phyloP scores from a whole-genome alignment of 2,329 filamentous ascomycete genomes.

The Pseudodiploospora longispora region DNA sequence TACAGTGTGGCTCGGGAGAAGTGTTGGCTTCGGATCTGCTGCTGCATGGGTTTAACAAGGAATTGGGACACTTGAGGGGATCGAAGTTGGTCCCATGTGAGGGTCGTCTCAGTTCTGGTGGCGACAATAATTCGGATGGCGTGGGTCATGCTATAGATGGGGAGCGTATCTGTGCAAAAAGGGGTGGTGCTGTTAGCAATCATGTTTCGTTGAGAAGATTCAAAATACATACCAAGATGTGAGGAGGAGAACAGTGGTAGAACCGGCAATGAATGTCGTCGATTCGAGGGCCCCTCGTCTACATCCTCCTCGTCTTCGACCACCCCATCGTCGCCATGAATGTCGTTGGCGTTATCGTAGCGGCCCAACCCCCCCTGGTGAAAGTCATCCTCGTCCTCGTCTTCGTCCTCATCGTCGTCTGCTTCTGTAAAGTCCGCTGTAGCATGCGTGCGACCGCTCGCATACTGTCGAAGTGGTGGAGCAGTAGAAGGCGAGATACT shows the following conservation, averaged over 20 bases:
- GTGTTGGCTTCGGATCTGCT: conserved; percentile 74
- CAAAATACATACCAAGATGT: conserved; percentile 54
- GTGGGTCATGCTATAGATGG: conserved; percentile 86
- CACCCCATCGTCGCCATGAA: conserved; percentile 41
- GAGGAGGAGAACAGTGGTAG: conserved; percentile 75
- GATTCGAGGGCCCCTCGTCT: conserved; percentile 40
- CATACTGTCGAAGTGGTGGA: conserved; percentile 18
- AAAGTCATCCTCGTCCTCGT: conserved; percentile 19
- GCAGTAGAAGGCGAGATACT: conserved; percentile 24
- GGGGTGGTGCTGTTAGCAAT: not conserved
- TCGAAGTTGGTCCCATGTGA: conserved; percentile 90
- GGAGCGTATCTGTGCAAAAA: conserved; percentile 59
- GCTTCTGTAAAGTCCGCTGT: conserved; percentile 59
- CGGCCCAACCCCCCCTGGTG: conserved; percentile 6
- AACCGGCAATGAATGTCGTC: conserved; percentile 28
- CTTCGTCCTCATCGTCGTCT: conserved; percentile 44
- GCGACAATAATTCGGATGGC: conserved; percentile 79
- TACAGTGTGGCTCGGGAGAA: conserved; percentile 83
- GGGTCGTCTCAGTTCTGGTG: conserved; percentile 78
- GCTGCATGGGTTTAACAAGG: conserved; percentile 88
- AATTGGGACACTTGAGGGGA: conserved; percentile 97
- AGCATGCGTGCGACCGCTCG: conserved; percentile 36
- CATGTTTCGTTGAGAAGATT: not conserved
- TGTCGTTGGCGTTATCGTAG: conserved; percentile 16
- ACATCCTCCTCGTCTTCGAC: conserved; percentile 36